Evolutionary conservation across 2,329 filamentous ascomycete genomes (phyloP).

Genomic region (Diaporthe capsici): DNA sequence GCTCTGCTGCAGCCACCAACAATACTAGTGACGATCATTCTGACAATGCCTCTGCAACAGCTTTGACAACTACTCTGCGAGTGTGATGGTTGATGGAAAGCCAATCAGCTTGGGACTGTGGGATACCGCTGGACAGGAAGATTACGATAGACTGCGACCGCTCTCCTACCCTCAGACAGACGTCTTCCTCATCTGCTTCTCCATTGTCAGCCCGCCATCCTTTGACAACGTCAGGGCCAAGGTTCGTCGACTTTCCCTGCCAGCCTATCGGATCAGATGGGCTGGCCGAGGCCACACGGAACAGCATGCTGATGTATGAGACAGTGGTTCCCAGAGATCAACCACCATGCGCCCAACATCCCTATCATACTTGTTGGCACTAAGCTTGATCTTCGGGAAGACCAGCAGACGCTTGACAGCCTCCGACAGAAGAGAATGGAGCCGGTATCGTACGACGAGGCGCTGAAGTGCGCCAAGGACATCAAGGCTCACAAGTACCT

Average conservation of each 20-base stretch:
- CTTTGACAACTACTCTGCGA: constrained; percentile 99
- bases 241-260: constrained; percentile 66
- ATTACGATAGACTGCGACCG: constrained; percentile 95
- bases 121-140: constrained; percentile 99
- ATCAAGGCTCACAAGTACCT: constrained; percentile 98
- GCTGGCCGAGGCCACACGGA: background rate
- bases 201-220: constrained; percentile 95
- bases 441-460: constrained; percentile 95
- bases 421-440: constrained; percentile 95
- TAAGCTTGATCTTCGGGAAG: constrained; percentile 95
- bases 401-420: constrained; percentile 83
- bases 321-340: constrained; percentile 97
- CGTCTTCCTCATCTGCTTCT: constrained; percentile 98
- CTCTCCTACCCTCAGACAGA: constrained; percentile 99
- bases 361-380: constrained; percentile 98
- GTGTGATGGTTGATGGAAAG: constrained; percentile 98
- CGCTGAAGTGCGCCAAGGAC: constrained; percentile 89
- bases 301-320: constrained; percentile 41
- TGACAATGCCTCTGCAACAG: constrained; percentile 60
- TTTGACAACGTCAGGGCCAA: constrained; percentile 99
- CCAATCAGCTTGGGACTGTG: constrained; percentile 96
- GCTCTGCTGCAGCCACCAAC: constrained; percentile 12
- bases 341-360: constrained; percentile 94
- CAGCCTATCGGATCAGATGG: constrained; percentile 2
- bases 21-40: constrained; percentile 26